These are phyloP conservation scores for Malania oleifera DNA, from an alignment of 164 flowering plant genomes.

Conservation along the genomic window DNA sequence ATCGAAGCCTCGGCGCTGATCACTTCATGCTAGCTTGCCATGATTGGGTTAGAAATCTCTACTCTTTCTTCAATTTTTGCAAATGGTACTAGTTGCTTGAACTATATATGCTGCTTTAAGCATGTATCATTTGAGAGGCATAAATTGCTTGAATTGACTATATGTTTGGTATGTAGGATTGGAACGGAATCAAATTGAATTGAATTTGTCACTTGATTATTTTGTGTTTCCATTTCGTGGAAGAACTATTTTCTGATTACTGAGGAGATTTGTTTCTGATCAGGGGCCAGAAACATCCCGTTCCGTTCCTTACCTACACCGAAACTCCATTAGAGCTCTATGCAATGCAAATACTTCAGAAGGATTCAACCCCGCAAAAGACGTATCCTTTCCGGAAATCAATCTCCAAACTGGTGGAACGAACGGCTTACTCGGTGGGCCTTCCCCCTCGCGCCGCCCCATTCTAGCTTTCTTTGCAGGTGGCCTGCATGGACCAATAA, in stretches of 20 bases:
- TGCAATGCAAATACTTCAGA: constrained; percentile 75
- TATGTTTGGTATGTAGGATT: no score
- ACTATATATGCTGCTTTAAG: no score
- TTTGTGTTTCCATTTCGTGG: no score
- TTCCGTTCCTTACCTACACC: constrained; percentile 34
- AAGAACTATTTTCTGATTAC: no score
- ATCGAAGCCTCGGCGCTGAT: constrained; percentile 62
- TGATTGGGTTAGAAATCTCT: constrained; percentile 54
- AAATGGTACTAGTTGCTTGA: no score
- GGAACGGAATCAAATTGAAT: no score
- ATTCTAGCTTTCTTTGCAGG: constrained; percentile 67
- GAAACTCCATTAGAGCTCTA: constrained; percentile 52
- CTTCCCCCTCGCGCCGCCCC: constrained; percentile 44
- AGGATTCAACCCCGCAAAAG: constrained; percentile 48
- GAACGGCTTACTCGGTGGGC: constrained; percentile 44
- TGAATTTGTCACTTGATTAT: no score
- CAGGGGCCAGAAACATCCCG: constrained; percentile 60
- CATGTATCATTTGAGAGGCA: no score
- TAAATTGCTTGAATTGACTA: no score
- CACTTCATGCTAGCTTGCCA: constrained; percentile 77
- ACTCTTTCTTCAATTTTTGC: neutral
- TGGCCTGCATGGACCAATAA: constrained; percentile 62
- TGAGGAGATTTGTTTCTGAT: no score
- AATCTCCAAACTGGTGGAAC: constrained; percentile 38
- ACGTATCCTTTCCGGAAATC: constrained; percentile 65